Conservation (phyloP, 2,329 filamentous ascomycete species). For the Hypomyces perniciosus region DNA sequence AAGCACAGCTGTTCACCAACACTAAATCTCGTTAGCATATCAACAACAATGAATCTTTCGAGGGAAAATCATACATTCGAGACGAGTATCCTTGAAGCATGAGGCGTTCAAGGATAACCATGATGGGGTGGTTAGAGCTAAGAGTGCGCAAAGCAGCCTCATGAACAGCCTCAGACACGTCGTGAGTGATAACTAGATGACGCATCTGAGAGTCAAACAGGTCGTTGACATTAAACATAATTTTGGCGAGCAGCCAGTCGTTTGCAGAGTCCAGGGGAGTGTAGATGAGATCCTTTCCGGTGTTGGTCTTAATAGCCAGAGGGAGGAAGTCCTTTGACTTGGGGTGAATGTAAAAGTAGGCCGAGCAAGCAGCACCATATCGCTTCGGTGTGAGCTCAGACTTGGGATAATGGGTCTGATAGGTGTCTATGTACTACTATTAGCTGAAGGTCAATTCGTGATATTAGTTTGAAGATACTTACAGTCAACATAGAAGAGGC, state of each 20-base stretch:
- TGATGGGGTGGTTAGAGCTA: constrained; percentile 39
- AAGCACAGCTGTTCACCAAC: constrained; percentile 21
- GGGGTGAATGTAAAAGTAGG: constrained; percentile 40
- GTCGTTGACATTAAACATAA: constrained; percentile 43
- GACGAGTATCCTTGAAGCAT: constrained; percentile 22
- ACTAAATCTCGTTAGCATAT: background rate
- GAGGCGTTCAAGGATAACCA: constrained; percentile 30
- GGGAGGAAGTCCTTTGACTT: constrained; percentile 39
- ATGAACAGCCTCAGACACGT: constrained; percentile 37
- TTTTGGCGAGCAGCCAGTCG: constrained; percentile 48
- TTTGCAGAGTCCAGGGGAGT: constrained; percentile 37
- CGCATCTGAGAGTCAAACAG: constrained; percentile 39
- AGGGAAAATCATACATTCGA: constrained; percentile 7
- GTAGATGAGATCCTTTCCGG: constrained; percentile 32
- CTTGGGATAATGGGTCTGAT: constrained; percentile 25
- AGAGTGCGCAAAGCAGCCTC: constrained; percentile 41
- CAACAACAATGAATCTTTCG: background rate
- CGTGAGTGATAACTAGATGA: constrained; percentile 39
- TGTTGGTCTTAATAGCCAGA: constrained; percentile 43
- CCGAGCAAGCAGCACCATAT: constrained; percentile 37
- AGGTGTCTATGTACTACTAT: constrained; percentile 20
- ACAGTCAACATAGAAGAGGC: constrained; percentile 38
- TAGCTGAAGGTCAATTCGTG: background rate
- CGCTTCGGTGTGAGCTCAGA: constrained; percentile 18
- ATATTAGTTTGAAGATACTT: background rate